Conservation (phyloP, 23 red algal genomes). For the Gracilaria vermiculophylla region DNA sequence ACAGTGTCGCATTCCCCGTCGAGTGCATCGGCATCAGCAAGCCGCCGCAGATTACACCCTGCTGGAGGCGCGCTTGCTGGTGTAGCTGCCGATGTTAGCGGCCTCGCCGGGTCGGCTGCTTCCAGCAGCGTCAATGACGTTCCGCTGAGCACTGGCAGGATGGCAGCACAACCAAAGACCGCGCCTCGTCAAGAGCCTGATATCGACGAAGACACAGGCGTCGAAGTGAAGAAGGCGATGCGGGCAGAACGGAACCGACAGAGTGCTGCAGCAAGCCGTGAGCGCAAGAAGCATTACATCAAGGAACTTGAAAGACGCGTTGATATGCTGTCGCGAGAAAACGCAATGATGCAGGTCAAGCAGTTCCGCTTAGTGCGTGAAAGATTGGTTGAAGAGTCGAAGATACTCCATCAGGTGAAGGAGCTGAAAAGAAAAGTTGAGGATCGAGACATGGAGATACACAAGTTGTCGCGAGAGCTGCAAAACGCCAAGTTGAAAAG, state of each 20-base stretch:
- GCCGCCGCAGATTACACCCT: slow-evolving; percentile 13
- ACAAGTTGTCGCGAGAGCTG: slow-evolving; percentile 33
- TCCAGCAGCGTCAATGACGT: background rate
- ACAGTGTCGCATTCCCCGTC: no score
- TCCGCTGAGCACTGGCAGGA: background rate
- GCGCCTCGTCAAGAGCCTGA: background rate
- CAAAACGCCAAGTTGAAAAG: background rate
- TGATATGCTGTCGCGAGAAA: slow-evolving; percentile 69
- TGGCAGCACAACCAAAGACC: background rate
- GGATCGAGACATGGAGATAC: slow-evolving; percentile 47
- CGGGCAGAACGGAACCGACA: slow-evolving; percentile 94
- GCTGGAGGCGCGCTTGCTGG: background rate
- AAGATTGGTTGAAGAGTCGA: slow-evolving; percentile 55
- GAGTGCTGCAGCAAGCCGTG: slow-evolving; percentile 88
- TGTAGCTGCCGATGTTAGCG: background rate
- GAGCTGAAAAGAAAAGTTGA: slow-evolving; percentile 73
- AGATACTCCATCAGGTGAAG: slow-evolving; percentile 60
- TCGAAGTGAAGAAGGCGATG: slow-evolving; percentile 72
- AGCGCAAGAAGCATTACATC: slow-evolving; percentile 84
- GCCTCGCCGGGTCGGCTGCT: background rate
- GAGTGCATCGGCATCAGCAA: background rate
- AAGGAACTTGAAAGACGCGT: slow-evolving; percentile 88
- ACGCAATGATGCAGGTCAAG: slow-evolving; percentile 82
- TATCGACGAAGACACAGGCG: slow-evolving; percentile 28
- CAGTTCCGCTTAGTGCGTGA: slow-evolving; percentile 55